phyloP scores from a whole-genome alignment of 2,329 filamentous ascomycete genomes.

The Colletotrichum noveboracense region DNA sequence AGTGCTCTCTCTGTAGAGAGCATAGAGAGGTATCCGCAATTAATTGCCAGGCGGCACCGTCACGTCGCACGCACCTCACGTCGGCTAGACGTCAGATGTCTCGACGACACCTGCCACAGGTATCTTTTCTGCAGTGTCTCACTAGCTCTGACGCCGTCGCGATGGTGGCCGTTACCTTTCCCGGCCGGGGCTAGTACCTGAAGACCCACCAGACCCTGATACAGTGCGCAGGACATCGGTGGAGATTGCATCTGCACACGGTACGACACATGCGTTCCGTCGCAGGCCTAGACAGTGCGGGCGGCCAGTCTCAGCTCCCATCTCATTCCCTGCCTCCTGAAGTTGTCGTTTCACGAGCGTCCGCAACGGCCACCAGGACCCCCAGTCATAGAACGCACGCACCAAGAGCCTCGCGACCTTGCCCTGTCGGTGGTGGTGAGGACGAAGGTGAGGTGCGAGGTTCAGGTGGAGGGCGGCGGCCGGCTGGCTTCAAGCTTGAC shows the following conservation, averaged over 20 bases:
- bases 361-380: conserved; percentile 19
- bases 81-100: conserved; percentile 20
- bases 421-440: conserved; percentile 18
- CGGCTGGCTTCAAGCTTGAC: background rate
- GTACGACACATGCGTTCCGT: rapidly evolving
- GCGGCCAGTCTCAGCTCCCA: background rate
- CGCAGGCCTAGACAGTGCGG: background rate
- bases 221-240: background rate
- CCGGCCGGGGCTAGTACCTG: conserved; percentile 1
- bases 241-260: conserved; percentile 1
- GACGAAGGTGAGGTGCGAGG: background rate
- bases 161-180: conserved; percentile 2
- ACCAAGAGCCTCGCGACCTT: conserved; percentile 12
- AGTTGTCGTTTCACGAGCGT: conserved; percentile 21
- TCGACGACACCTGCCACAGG: conserved; percentile 21
- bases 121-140: conserved; percentile 17
- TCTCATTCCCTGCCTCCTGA: conserved; percentile 16
- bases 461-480: background rate
- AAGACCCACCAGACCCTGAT: conserved; percentile 4
- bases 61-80: conserved; percentile 4
- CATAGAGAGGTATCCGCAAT: background rate
- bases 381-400: conserved; percentile 2
- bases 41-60: background rate
- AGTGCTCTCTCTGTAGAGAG: background rate
- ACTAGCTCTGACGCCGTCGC: background rate